Conservation (phyloP, 2,329 filamentous ascomycete species). For the Coniochaeta sp. region DNA sequence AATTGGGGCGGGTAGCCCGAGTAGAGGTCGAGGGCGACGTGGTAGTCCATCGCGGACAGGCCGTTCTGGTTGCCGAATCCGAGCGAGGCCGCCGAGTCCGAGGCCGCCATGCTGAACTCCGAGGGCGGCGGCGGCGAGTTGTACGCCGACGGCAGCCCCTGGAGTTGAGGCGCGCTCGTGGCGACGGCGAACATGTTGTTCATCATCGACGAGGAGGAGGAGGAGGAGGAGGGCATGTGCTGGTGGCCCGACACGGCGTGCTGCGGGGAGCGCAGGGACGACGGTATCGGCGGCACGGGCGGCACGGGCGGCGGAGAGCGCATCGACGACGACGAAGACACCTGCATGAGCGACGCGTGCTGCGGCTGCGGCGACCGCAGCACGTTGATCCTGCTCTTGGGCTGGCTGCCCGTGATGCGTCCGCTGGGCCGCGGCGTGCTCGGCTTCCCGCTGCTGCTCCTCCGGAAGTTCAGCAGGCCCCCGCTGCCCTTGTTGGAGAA, state of each 20-base stretch:
- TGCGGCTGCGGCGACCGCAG: not conserved
- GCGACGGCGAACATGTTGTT: not conserved
- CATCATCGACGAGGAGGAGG: not conserved
- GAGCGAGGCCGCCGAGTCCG: not conserved
- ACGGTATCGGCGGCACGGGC: not conserved
- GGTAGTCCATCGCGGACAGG: not conserved
- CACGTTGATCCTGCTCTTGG: not conserved
- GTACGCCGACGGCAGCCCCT: not conserved
- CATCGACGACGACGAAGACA: not conserved
- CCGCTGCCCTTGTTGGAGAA: slow-evolving; percentile 1
- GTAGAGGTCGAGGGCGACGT: not conserved
- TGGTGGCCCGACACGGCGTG: not conserved
- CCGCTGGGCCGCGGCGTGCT: not conserved
- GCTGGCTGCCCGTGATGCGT: not conserved
- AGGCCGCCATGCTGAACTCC: not conserved
- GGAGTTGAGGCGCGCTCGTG: not conserved
- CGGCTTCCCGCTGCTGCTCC: not conserved
- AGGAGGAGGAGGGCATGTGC: not conserved
- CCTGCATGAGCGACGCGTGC: not conserved
- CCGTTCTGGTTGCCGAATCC: not conserved
- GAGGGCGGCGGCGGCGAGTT: not conserved
- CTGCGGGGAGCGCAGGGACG: not conserved
- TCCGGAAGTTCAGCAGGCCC: not conserved
- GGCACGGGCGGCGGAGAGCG: not conserved
- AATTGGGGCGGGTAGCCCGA: not conserved